Conservation (phyloP, 176 grass and related monocot species). For the Sorghum bicolor region DNA sequence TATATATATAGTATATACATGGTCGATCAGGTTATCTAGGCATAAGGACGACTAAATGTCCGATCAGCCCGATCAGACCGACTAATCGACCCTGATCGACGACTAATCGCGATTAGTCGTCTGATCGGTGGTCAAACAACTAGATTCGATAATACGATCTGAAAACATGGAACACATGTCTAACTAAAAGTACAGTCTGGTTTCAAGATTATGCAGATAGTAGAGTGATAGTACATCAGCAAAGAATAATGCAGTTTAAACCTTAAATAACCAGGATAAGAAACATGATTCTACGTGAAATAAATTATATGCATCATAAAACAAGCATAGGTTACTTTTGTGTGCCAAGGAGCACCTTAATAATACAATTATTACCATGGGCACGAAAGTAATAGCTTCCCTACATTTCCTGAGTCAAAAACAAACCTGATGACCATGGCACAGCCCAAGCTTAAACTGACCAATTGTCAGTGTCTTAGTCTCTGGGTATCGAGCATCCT, state of each 20-base stretch:
- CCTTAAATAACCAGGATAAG: neutral
- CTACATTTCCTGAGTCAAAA: constrained; percentile 2
- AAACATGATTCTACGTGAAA: neutral
- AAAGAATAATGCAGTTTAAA: constrained; percentile 6
- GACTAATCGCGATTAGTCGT: no score
- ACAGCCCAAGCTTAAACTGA: constrained; percentile 95
- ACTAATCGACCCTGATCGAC: no score
- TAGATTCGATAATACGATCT: no score
- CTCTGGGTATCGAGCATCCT: constrained; percentile 91
- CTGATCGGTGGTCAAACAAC: no score
- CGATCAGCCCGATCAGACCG: no score
- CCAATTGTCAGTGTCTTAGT: constrained; percentile 94
- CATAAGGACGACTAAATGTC: no score
- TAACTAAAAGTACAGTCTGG: neutral
- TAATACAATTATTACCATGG: constrained; percentile 5
- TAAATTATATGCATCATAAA: neutral
- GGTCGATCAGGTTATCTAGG: no score
- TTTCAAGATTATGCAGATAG: constrained; percentile 3
- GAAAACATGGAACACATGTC: no score
- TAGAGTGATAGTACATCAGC: neutral
- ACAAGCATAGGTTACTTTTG: neutral
- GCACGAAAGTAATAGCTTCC: constrained; percentile 16
- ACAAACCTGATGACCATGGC: constrained; percentile 93
- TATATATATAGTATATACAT: no score
- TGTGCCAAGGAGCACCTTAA: neutral